Evolutionary conservation across 345 rosid species (phyloP), one percentile per base, ranked within the genome.

Genomic region (Conringia planisiliqua): DNA sequence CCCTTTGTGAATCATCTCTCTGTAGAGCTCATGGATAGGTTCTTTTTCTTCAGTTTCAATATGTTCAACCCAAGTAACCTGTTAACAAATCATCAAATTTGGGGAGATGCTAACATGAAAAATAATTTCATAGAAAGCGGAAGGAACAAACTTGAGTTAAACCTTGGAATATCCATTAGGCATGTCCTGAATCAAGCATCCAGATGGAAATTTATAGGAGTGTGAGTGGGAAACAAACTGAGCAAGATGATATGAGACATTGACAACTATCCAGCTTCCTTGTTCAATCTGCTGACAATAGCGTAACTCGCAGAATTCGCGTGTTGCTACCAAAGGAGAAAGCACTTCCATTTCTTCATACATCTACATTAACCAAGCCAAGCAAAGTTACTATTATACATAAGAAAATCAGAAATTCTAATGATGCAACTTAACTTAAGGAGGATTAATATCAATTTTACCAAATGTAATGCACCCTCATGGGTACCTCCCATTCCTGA

Each of bases 161-260:
- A 94, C 99, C 97, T 92, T 90, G 54, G 92, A 92, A 79, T 89
- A 95, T 12, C 99, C 99, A 68, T 89, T 90, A 17, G 99, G 96
- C 88, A 92, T 86, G 84, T 92, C 96, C 75, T 95, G 97, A 79
- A 95, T 92, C 85, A 95, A 87, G 83, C 98, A 90, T 46, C 99
- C 99, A 29, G 99, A 95, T 55, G 98, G 99, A 72, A 84, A 92
- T 79, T 86, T 84, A 64, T 78, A 84, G 52, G 83, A 86, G 32
- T 52, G 86, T 72, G 80, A 83, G 22, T 86, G 91, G 29, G 94
- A 81, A 71, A 85, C 72, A 63, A 85, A 82, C 68, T 90, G 97
- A 40, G 96, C 86, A 73, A 86, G 81, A 62, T 95, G 91, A 62
- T 90, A 89, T 1, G 99, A 95, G 79, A 95, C 93, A 75, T 89